Evolutionary conservation across 805 yeast genomes (phyloP).

Genomic region (Lachancea meyersii): DNA sequence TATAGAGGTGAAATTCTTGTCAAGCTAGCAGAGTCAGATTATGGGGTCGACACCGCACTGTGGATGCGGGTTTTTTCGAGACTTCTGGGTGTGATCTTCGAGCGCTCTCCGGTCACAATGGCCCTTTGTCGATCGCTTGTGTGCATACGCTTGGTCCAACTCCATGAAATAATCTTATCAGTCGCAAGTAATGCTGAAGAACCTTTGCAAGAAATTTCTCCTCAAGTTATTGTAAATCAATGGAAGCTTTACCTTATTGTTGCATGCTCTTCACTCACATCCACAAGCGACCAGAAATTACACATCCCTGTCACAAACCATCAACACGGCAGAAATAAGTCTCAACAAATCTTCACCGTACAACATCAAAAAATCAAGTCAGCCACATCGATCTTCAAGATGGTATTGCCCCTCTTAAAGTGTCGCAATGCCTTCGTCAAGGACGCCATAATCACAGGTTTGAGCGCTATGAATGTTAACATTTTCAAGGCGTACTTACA

Average conservation of each 20-base stretch:
- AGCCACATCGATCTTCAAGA: constrained; percentile 79
- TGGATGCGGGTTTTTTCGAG: constrained; percentile 89
- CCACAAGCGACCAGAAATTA: constrained; percentile 79
- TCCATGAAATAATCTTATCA: constrained; percentile 61
- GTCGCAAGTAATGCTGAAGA: constrained; percentile 42
- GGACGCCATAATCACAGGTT: constrained; percentile 84
- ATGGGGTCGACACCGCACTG: constrained; percentile 93
- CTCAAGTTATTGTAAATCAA: constrained; percentile 71
- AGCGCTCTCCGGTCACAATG: constrained; percentile 83
- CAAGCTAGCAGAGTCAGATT: constrained; percentile 79
- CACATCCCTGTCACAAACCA: constrained; percentile 49
- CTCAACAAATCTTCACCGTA: constrained; percentile 71
- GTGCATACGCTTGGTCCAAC: constrained; percentile 80
- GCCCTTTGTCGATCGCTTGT: constrained; percentile 89
- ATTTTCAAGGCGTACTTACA: constrained; percentile 79
- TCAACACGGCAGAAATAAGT: constrained; percentile 66
- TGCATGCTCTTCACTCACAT: constrained; percentile 85
- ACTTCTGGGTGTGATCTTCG: constrained; percentile 63
- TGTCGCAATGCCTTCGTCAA: constrained; percentile 63
- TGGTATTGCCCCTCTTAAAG: constrained; percentile 76
- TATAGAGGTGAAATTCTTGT: constrained; percentile 63
- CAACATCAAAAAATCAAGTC: constrained; percentile 91
- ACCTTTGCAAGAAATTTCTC: constrained; percentile 38
- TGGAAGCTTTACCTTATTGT: constrained; percentile 87
- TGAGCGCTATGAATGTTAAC: constrained; percentile 85